Percentiles rank a stretch among this genome's conserved stretches.
Evolutionary conservation across 139 green algal species (phyloP).

Genomic region (Pseudopediastrum boryanum): DNA sequence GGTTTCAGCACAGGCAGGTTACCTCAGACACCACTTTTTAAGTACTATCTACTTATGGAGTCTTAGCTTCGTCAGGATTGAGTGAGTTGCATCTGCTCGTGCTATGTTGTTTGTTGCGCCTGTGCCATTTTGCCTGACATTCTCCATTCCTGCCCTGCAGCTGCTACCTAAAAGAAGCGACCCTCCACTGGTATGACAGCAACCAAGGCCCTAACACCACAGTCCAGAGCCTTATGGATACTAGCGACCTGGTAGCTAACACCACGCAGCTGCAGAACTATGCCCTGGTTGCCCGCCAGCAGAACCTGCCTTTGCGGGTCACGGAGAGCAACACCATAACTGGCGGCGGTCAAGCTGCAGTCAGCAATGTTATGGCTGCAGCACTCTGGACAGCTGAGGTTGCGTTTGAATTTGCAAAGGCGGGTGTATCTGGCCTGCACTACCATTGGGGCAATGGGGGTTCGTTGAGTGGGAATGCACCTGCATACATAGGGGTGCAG

Average conservation of each 20-base stretch:
- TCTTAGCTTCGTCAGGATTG: no score
- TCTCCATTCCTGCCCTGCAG: no score
- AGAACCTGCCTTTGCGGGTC: slow-evolving; percentile 12
- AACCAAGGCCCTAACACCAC: slow-evolving; percentile 20
- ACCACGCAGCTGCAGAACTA: background rate
- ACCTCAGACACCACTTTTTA: no score
- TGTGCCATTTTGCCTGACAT: no score
- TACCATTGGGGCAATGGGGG: slow-evolving; percentile 38
- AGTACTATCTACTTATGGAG: no score
- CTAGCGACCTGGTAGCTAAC: slow-evolving; percentile 20
- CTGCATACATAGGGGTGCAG: slow-evolving; percentile 30
- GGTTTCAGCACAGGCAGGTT: no score
- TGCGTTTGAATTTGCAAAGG: slow-evolving; percentile 20
- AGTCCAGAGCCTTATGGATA: slow-evolving; percentile 1
- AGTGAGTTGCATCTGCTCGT: no score
- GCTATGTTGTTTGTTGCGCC: no score
- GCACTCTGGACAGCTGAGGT: slow-evolving; percentile 19
- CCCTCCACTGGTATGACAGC: slow-evolving; percentile 30
- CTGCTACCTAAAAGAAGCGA: slow-evolving; percentile 27
- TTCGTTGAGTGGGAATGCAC: background rate
- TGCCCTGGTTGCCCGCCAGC: background rate
- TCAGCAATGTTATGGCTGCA: slow-evolving; percentile 21
- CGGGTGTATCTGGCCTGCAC: slow-evolving; percentile 17
- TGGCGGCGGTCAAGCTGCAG: slow-evolving; percentile 9
- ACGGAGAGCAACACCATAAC: slow-evolving; percentile 23